Evolutionary conservation across 352 stramenopile genomes (phyloP).

Genomic region (Globisporangium alternatum): DNA sequence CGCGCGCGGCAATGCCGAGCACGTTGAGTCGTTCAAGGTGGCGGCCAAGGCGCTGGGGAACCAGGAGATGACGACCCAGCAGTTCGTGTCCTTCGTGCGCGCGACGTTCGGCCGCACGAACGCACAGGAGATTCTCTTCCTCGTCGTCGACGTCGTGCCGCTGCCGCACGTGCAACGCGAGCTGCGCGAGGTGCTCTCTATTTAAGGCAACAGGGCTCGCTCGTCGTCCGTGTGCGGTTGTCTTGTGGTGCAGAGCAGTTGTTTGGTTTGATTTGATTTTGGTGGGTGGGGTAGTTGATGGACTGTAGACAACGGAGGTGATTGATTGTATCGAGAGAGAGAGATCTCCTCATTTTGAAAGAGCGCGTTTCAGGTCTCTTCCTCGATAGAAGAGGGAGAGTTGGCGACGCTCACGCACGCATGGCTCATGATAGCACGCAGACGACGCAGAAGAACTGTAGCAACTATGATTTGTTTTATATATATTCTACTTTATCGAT

Average conservation of each 20-base stretch:
- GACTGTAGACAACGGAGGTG: neutral
- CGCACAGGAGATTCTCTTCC: conserved; percentile 53
- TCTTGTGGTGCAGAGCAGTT: neutral
- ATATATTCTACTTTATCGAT: conserved; percentile 2
- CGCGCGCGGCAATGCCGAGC: conserved; percentile 40
- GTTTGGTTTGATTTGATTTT: neutral
- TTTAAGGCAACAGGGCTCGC: conserved; percentile 20
- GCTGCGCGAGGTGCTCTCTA: conserved; percentile 43
- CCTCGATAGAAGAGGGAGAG: conserved; percentile 1
- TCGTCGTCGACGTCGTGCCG: conserved; percentile 65
- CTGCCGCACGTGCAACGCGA: conserved; percentile 56
- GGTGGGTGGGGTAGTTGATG: neutral
- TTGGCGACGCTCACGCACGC: neutral
- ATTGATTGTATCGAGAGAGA: neutral
- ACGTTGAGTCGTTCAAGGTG: conserved; percentile 60
- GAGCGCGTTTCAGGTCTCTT: neutral
- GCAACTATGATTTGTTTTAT: neutral
- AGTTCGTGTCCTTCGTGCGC: conserved; percentile 60
- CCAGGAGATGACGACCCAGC: conserved; percentile 60
- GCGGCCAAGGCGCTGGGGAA: conserved; percentile 67
- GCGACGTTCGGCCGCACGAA: conserved; percentile 54
- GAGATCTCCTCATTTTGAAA: conserved; percentile 1
- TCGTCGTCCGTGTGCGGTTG: neutral
- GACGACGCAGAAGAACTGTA: neutral
- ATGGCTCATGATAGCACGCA: neutral